A percentile compares a stretch with the other conserved stretches of the same genome.
Conservation (phyloP, 2,329 filamentous ascomycete species). For the Coniochaeta prunicola region DNA sequence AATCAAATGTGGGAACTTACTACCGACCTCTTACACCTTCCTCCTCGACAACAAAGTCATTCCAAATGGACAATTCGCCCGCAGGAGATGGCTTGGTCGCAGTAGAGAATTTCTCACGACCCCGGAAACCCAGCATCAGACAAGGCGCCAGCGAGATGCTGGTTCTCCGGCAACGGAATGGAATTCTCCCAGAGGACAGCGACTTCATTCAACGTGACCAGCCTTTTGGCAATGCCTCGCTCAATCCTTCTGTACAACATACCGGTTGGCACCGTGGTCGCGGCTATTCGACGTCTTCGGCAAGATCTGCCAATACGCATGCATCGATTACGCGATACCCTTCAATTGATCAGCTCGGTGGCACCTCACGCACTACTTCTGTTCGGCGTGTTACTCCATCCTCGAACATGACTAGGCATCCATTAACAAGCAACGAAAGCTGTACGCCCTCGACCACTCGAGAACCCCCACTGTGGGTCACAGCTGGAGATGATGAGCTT, state of each 20-base stretch:
- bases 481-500: slow-evolving; percentile 36
- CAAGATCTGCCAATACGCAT: slow-evolving; percentile 29
- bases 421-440: slow-evolving; percentile 18
- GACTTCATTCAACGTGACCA: slow-evolving; percentile 5
- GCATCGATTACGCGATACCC: slow-evolving; percentile 33
- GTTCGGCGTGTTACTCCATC: neutral
- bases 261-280: slow-evolving; percentile 34
- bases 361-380: slow-evolving; percentile 16
- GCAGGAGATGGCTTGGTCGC: slow-evolving; percentile 16
- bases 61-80: neutral
- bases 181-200: slow-evolving; percentile 8
- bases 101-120: slow-evolving; percentile 54
- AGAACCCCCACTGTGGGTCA: slow-evolving; percentile 37
- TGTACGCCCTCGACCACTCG: slow-evolving; percentile 13
- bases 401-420: slow-evolving; percentile 16
- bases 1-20: neutral
- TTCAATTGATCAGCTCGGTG: slow-evolving; percentile 29
- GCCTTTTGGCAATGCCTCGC: slow-evolving; percentile 11
- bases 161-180: slow-evolving; percentile 12
- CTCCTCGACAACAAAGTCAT: slow-evolving; percentile 13
- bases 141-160: slow-evolving; percentile 24
- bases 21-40: slow-evolving; percentile 9
- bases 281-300: slow-evolving; percentile 40
- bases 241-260: slow-evolving; percentile 9
- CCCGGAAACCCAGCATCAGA: slow-evolving; percentile 45